Evolutionary conservation across 805 yeast species (phyloP).

Genomic region (Wickerhamomyces alni): DNA sequence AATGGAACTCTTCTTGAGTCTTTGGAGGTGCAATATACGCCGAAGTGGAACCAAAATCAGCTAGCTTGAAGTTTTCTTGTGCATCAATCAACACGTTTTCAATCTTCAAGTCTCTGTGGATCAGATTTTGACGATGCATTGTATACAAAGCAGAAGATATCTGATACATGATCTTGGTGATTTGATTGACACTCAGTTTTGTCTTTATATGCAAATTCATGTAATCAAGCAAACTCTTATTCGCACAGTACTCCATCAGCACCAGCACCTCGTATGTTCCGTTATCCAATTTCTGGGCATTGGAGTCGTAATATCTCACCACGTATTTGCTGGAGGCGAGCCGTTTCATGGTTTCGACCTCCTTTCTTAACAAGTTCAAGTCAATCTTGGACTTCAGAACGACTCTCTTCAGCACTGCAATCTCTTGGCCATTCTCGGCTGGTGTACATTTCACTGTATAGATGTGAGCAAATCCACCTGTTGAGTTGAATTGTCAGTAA

Average conservation of each 20-base stretch:
- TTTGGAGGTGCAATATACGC: constrained; percentile 68
- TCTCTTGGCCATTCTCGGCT: constrained; percentile 35
- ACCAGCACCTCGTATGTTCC: constrained; percentile 78
- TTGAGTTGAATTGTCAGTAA: constrained; percentile 5
- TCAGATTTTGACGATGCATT: constrained; percentile 71
- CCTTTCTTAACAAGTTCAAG: constrained; percentile 57
- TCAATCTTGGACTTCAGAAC: constrained; percentile 68
- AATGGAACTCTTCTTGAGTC: constrained; percentile 64
- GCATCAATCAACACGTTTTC: constrained; percentile 85
- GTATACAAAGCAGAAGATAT: constrained; percentile 71
- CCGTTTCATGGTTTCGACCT: constrained; percentile 73
- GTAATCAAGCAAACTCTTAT: constrained; percentile 78
- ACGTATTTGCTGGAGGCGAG: constrained; percentile 50
- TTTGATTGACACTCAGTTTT: constrained; percentile 70
- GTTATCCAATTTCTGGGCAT: constrained; percentile 54
- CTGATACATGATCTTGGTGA: constrained; percentile 78
- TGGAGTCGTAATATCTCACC: constrained; percentile 69
- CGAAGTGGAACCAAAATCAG: constrained; percentile 91
- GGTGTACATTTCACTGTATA: constrained; percentile 58
- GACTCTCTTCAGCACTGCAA: constrained; percentile 70
- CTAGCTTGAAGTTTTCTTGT: constrained; percentile 65
- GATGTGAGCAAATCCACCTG: constrained; percentile 77
- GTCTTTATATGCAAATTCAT: constrained; percentile 84
- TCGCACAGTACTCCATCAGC: constrained; percentile 90
- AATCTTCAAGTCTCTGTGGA: constrained; percentile 94